Evolutionary conservation across 2,329 filamentous ascomycete species (phyloP).

Genomic region (Aspergillus amoenus): DNA sequence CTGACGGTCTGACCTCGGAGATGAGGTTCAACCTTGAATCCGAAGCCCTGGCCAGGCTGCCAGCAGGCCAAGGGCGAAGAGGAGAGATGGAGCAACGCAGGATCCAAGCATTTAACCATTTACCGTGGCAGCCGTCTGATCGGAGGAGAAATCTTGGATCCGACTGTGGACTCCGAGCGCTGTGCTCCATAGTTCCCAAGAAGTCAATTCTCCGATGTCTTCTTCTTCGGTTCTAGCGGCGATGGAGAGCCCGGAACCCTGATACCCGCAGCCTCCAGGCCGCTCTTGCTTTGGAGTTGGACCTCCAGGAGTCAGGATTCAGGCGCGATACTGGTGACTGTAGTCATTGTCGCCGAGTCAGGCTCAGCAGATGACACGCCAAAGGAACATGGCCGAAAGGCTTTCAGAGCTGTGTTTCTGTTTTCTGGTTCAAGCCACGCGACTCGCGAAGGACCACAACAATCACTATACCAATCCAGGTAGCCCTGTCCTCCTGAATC

Average conservation of each 20-base stretch:
- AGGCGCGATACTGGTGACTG: no score
- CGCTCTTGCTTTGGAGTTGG: no score
- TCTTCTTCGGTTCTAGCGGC: no score
- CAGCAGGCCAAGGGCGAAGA: background rate
- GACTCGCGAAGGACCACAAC: background rate
- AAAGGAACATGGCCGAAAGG: no score
- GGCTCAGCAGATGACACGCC: no score
- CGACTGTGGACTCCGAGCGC: background rate
- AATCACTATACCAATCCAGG: background rate
- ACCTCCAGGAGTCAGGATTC: no score
- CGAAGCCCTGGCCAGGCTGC: no score
- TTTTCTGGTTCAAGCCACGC: background rate
- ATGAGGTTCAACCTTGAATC: no score
- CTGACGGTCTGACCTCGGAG: background rate
- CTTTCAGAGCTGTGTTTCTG: background rate
- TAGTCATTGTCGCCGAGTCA: background rate
- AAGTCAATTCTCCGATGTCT: background rate
- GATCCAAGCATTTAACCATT: background rate
- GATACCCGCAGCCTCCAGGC: no score
- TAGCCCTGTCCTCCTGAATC: no score
- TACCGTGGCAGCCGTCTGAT: background rate
- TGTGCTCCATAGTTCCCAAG: background rate
- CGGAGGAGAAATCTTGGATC: background rate
- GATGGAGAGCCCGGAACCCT: no score
- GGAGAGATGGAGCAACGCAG: background rate